Evolutionary conservation across 2,329 filamentous ascomycete genomes (phyloP), one percentile per base, ranked within the genome.

Genomic region (Cytospora paraplurivora): DNA sequence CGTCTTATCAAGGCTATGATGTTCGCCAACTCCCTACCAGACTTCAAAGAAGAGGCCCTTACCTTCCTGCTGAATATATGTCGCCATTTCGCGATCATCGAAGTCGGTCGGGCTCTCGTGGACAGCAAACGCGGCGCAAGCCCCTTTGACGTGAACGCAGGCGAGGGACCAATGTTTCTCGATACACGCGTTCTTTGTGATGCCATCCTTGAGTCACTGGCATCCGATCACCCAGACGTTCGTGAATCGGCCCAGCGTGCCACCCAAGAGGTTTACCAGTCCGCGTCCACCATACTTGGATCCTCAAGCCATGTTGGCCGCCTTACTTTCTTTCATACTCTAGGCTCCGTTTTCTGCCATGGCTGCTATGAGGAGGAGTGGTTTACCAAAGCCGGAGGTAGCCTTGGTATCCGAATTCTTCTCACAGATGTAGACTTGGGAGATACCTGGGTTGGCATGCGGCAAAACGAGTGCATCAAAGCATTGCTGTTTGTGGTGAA

Each of bases 401-500:
- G 91, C 60, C 79, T 94, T 21, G 96, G 96, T 62, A 97, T 99
- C 71, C 89, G 91, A 71, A 88, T 96, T 62, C 79, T 99, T 63
- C 88, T 94, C 37, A 94, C 91, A 2, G 89, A 94, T 69, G 81
- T 98, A 62, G 88, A 94, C 59, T 82, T 99, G 54, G 92, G 92
- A 50, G 91, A 96, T 71, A 74, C 80, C 1, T 99, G 95, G 92
- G 82, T 99, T 38, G 82, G 86, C 21, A 85, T 88, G 13, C 90
- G 92, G 69, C 93, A 97, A 72, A 85, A 90, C 59, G 93, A 98
- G 64, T 93, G 97, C 69, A 88, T 95, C 64, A 88, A 92, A 58
- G 92, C 93, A n/a, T 81, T 99, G 62, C 89, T 97, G 77, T 97
- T 96, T 76, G 93, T 99, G 68, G 92, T 99, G 79, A 99, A 99